phyloP scores from a whole-genome alignment of 345 rosid genomes.

The Cochlearia excelsa region DNA sequence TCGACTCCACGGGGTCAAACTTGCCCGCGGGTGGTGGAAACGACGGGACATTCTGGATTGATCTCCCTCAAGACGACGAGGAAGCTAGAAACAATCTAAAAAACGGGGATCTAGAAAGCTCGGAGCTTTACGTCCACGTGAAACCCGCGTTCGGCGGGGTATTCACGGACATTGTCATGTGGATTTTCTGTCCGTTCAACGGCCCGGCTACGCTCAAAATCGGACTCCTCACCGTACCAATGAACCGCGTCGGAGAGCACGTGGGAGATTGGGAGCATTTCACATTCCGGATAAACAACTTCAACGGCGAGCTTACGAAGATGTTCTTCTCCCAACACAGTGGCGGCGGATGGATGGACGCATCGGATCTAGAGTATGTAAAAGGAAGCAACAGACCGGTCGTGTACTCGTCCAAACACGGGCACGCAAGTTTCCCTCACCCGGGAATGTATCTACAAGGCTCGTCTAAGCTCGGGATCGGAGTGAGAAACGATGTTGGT shows the following conservation, averaged over 20 bases:
- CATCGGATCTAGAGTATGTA: slow-evolving; percentile 60
- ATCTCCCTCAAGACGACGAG: slow-evolving; percentile 58
- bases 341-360: slow-evolving; percentile 83
- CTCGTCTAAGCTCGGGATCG: slow-evolving; percentile 71
- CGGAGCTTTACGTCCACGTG: slow-evolving; percentile 82
- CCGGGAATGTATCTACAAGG: slow-evolving; percentile 82
- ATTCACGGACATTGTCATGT: slow-evolving; percentile 84
- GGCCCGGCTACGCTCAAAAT: slow-evolving; percentile 86
- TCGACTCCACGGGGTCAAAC: slow-evolving; percentile 54
- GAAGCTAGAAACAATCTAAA: slow-evolving; percentile 41
- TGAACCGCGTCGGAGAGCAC: slow-evolving; percentile 77
- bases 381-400: slow-evolving; percentile 50
- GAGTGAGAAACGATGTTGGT: slow-evolving; percentile 66
- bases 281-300: slow-evolving; percentile 74
- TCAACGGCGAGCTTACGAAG: slow-evolving; percentile 65
- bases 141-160: slow-evolving; percentile 84
- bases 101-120: slow-evolving; percentile 65
- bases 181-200: slow-evolving; percentile 90
- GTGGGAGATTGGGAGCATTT: slow-evolving; percentile 91
- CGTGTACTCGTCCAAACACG: slow-evolving; percentile 76
- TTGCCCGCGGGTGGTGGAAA: slow-evolving; percentile 70
- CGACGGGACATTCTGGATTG: slow-evolving; percentile 84
- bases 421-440: slow-evolving; percentile 89
- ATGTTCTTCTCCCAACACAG: slow-evolving; percentile 82
- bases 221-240: slow-evolving; percentile 54